These are phyloP conservation scores for Malus fusca DNA, from an alignment of 306 rosid species.

Conservation along the genomic window DNA sequence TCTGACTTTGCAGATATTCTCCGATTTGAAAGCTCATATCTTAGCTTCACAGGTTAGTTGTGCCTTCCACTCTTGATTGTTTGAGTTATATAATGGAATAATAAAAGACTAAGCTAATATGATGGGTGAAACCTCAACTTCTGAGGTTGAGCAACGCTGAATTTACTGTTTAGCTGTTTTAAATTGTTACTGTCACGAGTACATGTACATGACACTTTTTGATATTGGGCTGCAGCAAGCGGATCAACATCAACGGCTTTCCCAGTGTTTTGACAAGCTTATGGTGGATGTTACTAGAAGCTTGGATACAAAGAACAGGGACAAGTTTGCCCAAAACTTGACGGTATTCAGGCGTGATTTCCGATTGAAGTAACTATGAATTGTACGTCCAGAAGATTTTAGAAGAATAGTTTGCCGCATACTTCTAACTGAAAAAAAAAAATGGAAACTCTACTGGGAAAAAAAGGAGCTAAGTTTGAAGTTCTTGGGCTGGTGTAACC, in stretches of 20 bases:
- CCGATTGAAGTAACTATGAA: constrained; percentile 34
- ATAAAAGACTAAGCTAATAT: not conserved
- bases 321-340: constrained; percentile 56
- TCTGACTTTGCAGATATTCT: constrained; percentile 37
- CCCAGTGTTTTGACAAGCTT: constrained; percentile 48
- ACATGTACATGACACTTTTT: not conserved
- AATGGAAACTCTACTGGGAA: not conserved
- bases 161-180: not conserved
- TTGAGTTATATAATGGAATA: not conserved
- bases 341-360: constrained; percentile 51
- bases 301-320: constrained; percentile 56
- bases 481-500: constrained; percentile 9
- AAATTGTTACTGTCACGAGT: not conserved
- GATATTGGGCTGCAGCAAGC: constrained; percentile 31
- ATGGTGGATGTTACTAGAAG: constrained; percentile 57
- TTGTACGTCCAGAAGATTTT: not conserved
- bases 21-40: constrained; percentile 49
- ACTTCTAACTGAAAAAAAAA: not conserved
- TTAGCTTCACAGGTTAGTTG: constrained; percentile 48
- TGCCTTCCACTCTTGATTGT: not conserved
- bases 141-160: not conserved
- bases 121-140: not conserved
- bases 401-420: not conserved
- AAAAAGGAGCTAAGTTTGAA: not conserved
- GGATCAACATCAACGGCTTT: constrained; percentile 53